Conservation (phyloP, 352 stramenopile genomes). For the Phytophthora sansomeana region DNA sequence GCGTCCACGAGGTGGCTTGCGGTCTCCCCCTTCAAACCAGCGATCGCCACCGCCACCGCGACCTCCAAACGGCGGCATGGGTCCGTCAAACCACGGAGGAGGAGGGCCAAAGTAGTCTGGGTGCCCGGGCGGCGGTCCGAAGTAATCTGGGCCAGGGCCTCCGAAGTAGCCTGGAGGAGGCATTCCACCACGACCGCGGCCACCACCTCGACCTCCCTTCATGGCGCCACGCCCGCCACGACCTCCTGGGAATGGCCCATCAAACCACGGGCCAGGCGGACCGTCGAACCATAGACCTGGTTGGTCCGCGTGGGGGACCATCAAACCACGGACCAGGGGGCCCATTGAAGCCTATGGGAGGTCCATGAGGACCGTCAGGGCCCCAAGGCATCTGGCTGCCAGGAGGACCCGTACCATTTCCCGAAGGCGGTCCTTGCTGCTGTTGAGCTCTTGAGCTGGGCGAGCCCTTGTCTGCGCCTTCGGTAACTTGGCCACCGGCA, state of each 20-base stretch:
- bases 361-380: constrained; percentile 46
- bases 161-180: constrained; percentile 78
- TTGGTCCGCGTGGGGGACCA: constrained; percentile 57
- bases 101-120: constrained; percentile 82
- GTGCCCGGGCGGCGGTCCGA: constrained; percentile 72
- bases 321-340: constrained; percentile 77
- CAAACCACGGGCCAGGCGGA: constrained; percentile 78
- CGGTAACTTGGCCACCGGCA: constrained; percentile 21
- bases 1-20: constrained; percentile 37
- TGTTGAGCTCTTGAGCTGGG: constrained; percentile 9
- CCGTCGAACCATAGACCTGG: constrained; percentile 83
- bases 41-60: constrained; percentile 51
- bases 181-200: constrained; percentile 51
- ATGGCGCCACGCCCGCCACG: constrained; percentile 45
- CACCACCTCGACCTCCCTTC: constrained; percentile 60
- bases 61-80: constrained; percentile 55
- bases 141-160: constrained; percentile 75
- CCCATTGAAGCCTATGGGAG: constrained; percentile 63
- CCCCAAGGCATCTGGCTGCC: constrained; percentile 39
- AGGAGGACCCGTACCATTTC: constrained; percentile 37
- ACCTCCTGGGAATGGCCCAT: constrained; percentile 68
- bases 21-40: constrained; percentile 52
- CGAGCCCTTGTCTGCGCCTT: constrained; percentile 32
- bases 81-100: constrained; percentile 75
- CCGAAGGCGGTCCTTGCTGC: constrained; percentile 41